phyloP scores from a whole-genome alignment of 2,329 filamentous ascomycete species.

The Colletotrichum scovillei region DNA sequence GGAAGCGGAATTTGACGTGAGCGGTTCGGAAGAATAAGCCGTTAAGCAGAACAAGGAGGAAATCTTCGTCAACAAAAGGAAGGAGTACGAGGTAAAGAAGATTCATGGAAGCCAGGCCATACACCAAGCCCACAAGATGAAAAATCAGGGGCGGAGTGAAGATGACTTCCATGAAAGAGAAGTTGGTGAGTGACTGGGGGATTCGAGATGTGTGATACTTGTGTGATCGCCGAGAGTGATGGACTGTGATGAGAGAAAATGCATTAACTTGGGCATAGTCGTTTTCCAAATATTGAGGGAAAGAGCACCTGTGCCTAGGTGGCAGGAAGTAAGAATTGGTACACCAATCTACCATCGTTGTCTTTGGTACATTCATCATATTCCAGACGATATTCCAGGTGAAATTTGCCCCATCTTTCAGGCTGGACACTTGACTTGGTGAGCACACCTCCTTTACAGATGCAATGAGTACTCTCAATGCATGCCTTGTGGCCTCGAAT shows the following conservation, averaged over 20 bases:
- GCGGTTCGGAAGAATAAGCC: background rate
- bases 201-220: background rate
- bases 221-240: background rate
- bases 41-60: background rate
- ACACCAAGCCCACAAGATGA: background rate
- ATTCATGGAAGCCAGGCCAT: background rate
- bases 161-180: background rate
- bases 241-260: background rate
- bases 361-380: background rate
- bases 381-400: background rate
- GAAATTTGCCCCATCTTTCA: background rate
- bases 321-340: background rate
- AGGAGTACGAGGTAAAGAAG: background rate
- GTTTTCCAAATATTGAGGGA: background rate
- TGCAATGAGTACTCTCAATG: background rate
- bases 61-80: background rate
- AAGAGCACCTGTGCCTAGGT: background rate
- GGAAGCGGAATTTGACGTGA: background rate
- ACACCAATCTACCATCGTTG: background rate
- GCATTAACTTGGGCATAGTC: background rate
- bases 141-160: background rate
- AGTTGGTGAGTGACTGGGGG: background rate
- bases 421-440: background rate
- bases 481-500: background rate
- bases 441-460: background rate